Evolutionary conservation across 164 flowering plant genomes (phyloP).

Genomic region (Vitis rotundifolia): DNA sequence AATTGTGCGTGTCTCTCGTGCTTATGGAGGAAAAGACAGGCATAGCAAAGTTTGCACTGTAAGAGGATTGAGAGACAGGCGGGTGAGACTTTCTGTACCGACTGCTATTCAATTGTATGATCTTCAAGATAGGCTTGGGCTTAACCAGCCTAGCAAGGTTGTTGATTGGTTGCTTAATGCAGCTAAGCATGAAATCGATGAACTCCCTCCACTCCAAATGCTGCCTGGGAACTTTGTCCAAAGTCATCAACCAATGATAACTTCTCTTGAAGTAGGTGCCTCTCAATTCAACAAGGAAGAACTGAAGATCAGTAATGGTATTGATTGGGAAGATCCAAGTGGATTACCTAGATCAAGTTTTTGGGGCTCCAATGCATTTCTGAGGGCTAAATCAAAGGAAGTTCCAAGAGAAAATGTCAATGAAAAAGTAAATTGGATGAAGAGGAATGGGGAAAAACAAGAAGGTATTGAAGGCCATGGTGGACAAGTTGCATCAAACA

Average conservation of each 20-base stretch:
- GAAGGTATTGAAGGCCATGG: slow-evolving; percentile 19
- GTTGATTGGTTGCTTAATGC: slow-evolving; percentile 84
- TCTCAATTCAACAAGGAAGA: slow-evolving; percentile 24
- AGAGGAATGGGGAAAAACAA: slow-evolving; percentile 26
- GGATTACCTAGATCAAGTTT: slow-evolving; percentile 16
- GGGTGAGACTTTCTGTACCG: slow-evolving; percentile 84
- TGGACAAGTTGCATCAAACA: slow-evolving; percentile 25
- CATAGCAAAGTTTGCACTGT: slow-evolving; percentile 88
- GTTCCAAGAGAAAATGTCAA: slow-evolving; percentile 15
- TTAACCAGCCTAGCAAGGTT: slow-evolving; percentile 83
- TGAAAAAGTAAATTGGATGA: slow-evolving; percentile 28
- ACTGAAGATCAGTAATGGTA: slow-evolving; percentile 14
- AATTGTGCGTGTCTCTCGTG: slow-evolving; percentile 72
- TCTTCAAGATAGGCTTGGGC: slow-evolving; percentile 83
- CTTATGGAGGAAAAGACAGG: slow-evolving; percentile 84
- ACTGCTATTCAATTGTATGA: slow-evolving; percentile 89
- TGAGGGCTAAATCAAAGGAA: slow-evolving; percentile 31
- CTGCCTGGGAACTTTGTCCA: slow-evolving; percentile 38
- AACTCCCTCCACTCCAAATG: slow-evolving; percentile 74
- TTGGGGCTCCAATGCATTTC: slow-evolving; percentile 28
- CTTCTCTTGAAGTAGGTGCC: slow-evolving; percentile 23
- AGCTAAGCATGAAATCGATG: slow-evolving; percentile 68
- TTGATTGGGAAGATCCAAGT: slow-evolving; percentile 24
- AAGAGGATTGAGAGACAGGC: slow-evolving; percentile 77
- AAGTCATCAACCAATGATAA: slow-evolving; percentile 29